Conservation (phyloP, 2,329 filamentous ascomycete genomes). For the Beauveria pseudobassiana region DNA sequence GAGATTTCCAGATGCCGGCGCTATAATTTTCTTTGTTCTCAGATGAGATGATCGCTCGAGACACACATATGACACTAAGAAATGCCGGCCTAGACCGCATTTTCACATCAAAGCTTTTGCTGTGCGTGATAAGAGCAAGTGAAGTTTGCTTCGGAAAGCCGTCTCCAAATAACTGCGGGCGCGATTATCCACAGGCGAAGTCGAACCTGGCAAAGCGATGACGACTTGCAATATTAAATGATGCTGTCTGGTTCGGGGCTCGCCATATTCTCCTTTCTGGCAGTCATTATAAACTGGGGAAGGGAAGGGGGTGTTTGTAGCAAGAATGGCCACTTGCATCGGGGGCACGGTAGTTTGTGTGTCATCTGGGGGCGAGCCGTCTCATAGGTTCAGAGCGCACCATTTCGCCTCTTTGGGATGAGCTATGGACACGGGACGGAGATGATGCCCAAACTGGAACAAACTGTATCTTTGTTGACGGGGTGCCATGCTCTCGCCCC, state of each 20-base stretch:
- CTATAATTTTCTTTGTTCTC: neutral
- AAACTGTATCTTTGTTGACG: conserved; percentile 5
- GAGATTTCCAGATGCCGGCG: conserved; percentile 5
- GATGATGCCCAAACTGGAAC: conserved; percentile 10
- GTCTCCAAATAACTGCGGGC: neutral
- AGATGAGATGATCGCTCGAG: neutral
- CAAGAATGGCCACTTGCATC: conserved; percentile 1
- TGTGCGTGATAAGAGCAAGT: neutral
- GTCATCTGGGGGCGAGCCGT: neutral
- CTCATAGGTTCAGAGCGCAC: conserved; percentile 3
- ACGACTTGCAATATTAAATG: neutral
- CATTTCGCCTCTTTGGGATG: neutral
- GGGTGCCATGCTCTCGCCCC: neutral
- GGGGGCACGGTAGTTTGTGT: neutral
- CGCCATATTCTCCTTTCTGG: neutral
- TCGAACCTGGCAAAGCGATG: neutral
- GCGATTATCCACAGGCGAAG: neutral
- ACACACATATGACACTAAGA: neutral
- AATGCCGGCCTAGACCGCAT: neutral
- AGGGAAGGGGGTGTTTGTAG: neutral
- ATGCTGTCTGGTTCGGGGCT: neutral
- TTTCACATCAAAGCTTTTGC: neutral
- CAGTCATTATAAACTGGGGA: neutral
- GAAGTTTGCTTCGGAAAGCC: neutral
- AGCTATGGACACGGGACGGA: conserved; percentile 2